Conservation (phyloP, 768 basidiomycete genomes). For the Kondoa subrosea region DNA sequence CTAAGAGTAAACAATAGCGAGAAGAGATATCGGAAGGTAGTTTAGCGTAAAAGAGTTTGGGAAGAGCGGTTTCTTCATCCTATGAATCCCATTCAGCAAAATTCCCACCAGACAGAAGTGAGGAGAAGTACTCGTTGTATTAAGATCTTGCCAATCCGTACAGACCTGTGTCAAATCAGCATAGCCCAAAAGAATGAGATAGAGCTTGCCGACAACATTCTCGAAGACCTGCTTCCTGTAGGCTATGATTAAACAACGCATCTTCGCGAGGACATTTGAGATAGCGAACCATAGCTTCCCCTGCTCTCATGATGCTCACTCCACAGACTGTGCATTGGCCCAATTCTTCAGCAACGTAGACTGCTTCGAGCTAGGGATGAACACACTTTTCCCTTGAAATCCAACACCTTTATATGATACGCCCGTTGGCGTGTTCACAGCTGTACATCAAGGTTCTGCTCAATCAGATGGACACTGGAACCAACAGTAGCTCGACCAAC, state of each 20-base stretch:
- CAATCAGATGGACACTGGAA: background rate
- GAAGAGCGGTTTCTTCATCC: slow-evolving; percentile 86
- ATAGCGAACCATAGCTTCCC: slow-evolving; percentile 70
- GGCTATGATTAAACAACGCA: too few relatives aligned
- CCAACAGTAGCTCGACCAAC: slow-evolving; percentile 5
- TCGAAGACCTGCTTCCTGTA: slow-evolving; percentile 60
- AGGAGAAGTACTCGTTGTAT: slow-evolving; percentile 61
- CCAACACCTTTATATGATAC: slow-evolving; percentile 54
- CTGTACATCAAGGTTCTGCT: background rate
- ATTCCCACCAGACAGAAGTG: background rate
- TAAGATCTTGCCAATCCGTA: slow-evolving; percentile 87
- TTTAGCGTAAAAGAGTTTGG: slow-evolving; percentile 85
- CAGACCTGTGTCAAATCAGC: slow-evolving; percentile 22
- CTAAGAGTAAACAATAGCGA: slow-evolving; percentile 82
- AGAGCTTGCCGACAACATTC: slow-evolving; percentile 86
- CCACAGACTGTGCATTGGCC: background rate
- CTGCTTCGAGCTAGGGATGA: slow-evolving; percentile 22
- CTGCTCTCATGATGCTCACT: slow-evolving; percentile 38
- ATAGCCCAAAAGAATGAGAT: background rate
- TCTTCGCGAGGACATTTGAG: too few relatives aligned
- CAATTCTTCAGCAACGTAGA: slow-evolving; percentile 42
- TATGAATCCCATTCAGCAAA: slow-evolving; percentile 29
- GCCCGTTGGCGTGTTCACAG: slow-evolving; percentile 64
- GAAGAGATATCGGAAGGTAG: slow-evolving; percentile 79
- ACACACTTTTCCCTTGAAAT: slow-evolving; percentile 59